Conservation (phyloP, 805 yeast genomes). For the Lipomyces mesembrius region DNA sequence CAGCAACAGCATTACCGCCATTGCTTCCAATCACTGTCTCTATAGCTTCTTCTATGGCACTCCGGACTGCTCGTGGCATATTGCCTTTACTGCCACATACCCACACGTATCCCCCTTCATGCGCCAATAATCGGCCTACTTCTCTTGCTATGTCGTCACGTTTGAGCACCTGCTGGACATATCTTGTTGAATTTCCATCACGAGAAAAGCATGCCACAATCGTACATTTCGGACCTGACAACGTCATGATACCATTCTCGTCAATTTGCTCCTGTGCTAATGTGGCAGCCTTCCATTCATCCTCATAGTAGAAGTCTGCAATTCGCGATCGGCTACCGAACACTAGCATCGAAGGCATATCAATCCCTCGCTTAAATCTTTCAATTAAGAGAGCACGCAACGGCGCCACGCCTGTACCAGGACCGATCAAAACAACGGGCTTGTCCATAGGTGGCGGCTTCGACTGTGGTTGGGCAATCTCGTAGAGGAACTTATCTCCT, state of each 20-base stretch:
- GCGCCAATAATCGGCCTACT: slow-evolving; percentile 58
- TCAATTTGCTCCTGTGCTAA: slow-evolving; percentile 43
- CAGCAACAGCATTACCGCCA: slow-evolving; percentile 51
- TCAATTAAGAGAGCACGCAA: slow-evolving; percentile 67
- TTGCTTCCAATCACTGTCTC: slow-evolving; percentile 5
- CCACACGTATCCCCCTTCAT: slow-evolving; percentile 65
- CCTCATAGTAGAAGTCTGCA: slow-evolving; percentile 71
- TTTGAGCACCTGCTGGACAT: slow-evolving; percentile 26
- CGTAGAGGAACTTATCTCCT: slow-evolving; percentile 59
- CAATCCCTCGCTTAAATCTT: slow-evolving; percentile 33
- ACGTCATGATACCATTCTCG: slow-evolving; percentile 10
- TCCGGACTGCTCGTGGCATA: slow-evolving; percentile 87
- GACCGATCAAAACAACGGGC: slow-evolving; percentile 77
- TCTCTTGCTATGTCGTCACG: slow-evolving; percentile 22
- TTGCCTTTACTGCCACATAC: slow-evolving; percentile 93
- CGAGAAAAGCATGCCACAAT: slow-evolving; percentile 50
- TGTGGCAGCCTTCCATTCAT: slow-evolving; percentile 54
- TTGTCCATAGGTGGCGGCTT: slow-evolving; percentile 50
- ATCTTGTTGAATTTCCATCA: slow-evolving; percentile 39
- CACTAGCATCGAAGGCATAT: slow-evolving; percentile 58
- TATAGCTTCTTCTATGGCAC: slow-evolving; percentile 65
- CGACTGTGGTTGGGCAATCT: slow-evolving; percentile 48
- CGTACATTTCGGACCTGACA: neutral
- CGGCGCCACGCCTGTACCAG: slow-evolving; percentile 98
- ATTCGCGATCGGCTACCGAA: slow-evolving; percentile 71